Conservation (phyloP, 306 rosid genomes). For the Notholithocarpus densiflorus region DNA sequence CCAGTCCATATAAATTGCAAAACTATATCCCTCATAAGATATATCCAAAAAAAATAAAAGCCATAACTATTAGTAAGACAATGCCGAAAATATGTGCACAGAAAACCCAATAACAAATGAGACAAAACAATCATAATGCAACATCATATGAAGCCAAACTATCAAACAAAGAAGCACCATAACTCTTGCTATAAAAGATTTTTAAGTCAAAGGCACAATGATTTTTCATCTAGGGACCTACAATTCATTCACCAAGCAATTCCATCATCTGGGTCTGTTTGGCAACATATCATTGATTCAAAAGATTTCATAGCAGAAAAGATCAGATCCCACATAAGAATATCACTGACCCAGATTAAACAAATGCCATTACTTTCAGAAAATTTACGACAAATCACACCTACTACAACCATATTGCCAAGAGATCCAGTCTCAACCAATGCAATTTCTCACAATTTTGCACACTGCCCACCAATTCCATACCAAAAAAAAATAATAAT, state of each 20-base stretch:
- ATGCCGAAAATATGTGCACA: not conserved
- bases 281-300: not conserved
- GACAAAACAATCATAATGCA: not conserved
- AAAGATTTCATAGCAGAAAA: not conserved
- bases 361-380: not conserved
- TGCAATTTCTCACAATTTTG: too few relatives aligned
- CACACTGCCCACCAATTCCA: too few relatives aligned
- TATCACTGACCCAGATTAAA: not conserved
- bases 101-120: not conserved
- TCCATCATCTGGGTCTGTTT: not conserved
- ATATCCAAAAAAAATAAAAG: not conserved
- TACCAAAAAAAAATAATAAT: not conserved
- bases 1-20: not conserved
- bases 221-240: not conserved
- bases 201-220: too few relatives aligned
- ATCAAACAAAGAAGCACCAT: not conserved
- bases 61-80: not conserved
- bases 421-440: constrained; percentile 32
- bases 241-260: not conserved
- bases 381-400: not conserved
- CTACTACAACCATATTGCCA: constrained; percentile 18
- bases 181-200: too few relatives aligned
- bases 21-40: not conserved
- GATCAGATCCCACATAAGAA: constrained; percentile 29
- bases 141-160: not conserved